Percentiles rank a stretch among this genome's conserved stretches.
These are phyloP conservation scores for Yamadazyma spencermartinsiae DNA, from an alignment of 1,139 yeast genomes.

Conservation along the genomic window DNA sequence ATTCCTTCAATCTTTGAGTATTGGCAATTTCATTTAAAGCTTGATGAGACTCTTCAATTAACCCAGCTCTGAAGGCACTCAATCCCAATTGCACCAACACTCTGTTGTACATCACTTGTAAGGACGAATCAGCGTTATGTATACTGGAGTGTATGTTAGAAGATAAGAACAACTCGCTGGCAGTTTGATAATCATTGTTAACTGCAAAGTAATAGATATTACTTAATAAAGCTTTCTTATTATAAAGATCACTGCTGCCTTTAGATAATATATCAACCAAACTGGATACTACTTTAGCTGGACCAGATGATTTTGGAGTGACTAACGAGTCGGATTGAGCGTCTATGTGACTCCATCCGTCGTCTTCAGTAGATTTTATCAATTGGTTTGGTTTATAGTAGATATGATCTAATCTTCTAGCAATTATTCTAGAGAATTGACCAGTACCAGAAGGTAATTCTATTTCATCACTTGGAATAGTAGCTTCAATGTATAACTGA, in stretches of 20 bases:
- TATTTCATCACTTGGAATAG: constrained; percentile 48
- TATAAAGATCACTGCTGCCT: constrained; percentile 64
- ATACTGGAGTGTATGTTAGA: constrained; percentile 83
- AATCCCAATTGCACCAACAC: constrained; percentile 94
- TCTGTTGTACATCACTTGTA: constrained; percentile 93
- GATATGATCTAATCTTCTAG: constrained; percentile 87
- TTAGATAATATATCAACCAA: constrained; percentile 66
- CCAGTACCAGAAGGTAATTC: constrained; percentile 7
- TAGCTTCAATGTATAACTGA: constrained; percentile 78
- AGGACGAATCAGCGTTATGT: constrained; percentile 77
- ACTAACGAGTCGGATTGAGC: constrained; percentile 29
- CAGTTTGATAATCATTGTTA: constrained; percentile 77
- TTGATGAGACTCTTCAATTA: constrained; percentile 85
- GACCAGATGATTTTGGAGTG: constrained; percentile 32
- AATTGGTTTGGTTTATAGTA: constrained; percentile 88
- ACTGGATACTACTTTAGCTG: constrained; percentile 56
- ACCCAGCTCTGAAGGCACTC: constrained; percentile 91
- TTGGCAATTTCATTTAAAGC: constrained; percentile 86
- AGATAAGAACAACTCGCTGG: constrained; percentile 83
- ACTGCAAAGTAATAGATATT: constrained; percentile 91
- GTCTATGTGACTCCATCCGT: constrained; percentile 61
- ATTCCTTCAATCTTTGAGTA: constrained; percentile 84
- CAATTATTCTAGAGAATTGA: constrained; percentile 74
- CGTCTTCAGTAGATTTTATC: constrained; percentile 64
- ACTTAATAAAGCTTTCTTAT: constrained; percentile 81